Evolutionary conservation across 345 rosid genomes (phyloP).

Genomic region (Salix suchowensis): DNA sequence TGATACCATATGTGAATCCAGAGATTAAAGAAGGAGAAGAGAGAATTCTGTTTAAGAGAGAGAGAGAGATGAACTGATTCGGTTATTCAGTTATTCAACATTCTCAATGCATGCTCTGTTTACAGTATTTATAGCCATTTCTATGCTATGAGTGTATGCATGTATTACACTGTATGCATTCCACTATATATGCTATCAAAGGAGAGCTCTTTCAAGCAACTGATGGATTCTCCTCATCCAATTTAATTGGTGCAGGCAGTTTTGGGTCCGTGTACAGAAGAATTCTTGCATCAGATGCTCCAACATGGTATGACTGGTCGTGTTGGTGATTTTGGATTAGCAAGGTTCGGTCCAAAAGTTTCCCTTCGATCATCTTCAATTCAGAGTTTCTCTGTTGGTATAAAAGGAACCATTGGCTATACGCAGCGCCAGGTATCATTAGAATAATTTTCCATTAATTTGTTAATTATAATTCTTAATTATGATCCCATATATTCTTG

Average conservation of each 20-base stretch:
- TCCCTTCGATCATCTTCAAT: background rate
- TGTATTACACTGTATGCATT: too few relatives aligned
- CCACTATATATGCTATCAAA: too few relatives aligned
- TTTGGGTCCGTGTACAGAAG: background rate
- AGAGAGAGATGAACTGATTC: too few relatives aligned
- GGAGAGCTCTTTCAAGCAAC: slow-evolving; percentile 4
- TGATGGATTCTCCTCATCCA: background rate
- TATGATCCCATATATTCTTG: too few relatives aligned
- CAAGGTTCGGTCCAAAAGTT: slow-evolving; percentile 3
- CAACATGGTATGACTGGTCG: background rate
- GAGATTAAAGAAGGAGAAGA: too few relatives aligned
- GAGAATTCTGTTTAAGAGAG: too few relatives aligned
- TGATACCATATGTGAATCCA: too few relatives aligned
- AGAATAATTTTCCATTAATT: background rate
- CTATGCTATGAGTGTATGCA: too few relatives aligned
- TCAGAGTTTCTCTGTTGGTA: background rate
- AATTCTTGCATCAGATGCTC: background rate
- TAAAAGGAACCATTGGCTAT: slow-evolving; percentile 10
- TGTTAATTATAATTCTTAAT: background rate
- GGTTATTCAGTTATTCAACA: too few relatives aligned
- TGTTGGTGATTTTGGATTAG: slow-evolving; percentile 19
- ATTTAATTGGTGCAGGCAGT: slow-evolving; percentile 1
- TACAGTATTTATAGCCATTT: too few relatives aligned
- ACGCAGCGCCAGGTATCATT: slow-evolving; percentile 5
- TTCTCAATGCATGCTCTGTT: too few relatives aligned